Evolutionary conservation across 495 filamentous ascomycete species (phyloP).

Genomic region (Neurospora intermedia): DNA sequence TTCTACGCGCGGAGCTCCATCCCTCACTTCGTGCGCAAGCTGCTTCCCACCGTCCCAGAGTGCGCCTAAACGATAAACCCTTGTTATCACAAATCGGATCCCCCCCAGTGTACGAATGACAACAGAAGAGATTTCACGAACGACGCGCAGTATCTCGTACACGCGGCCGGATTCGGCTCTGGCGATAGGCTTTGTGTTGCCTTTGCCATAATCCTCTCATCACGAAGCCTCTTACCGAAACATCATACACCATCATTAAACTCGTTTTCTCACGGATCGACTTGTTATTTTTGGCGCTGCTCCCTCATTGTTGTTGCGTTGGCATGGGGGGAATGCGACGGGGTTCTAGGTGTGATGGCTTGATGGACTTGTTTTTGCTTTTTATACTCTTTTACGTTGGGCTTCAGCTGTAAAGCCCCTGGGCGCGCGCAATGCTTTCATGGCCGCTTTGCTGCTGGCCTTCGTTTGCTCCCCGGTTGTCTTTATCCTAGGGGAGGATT

Average conservation of each 20-base stretch:
- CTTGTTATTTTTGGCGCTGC: constrained; percentile 7
- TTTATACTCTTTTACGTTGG: constrained; percentile 3
- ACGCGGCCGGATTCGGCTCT: constrained; percentile 13
- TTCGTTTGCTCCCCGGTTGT: neutral
- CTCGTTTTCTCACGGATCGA: constrained; percentile 12
- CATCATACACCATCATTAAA: constrained; percentile 7
- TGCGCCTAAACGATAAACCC: constrained; percentile 21
- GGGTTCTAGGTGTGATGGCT: constrained; percentile 12
- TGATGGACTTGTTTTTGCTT: constrained; percentile 8
- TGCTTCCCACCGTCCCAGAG: constrained; percentile 28
- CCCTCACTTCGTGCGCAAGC: constrained; percentile 35
- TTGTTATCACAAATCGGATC: constrained; percentile 11
- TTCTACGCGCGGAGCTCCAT: constrained; percentile 28
- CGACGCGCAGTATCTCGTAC: constrained; percentile 6
- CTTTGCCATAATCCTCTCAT: constrained; percentile 13
- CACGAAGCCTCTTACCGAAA: constrained; percentile 4
- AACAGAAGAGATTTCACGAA: neutral
- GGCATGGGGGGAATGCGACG: constrained; percentile 5
- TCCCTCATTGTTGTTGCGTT: constrained; percentile 1
- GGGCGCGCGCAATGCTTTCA: constrained; percentile 1
- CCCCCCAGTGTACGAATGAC: constrained; percentile 18
- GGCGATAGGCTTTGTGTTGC: constrained; percentile 5
- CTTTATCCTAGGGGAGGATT: neutral
- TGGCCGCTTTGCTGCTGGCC: neutral
- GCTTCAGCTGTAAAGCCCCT: constrained; percentile 7